These are phyloP conservation scores for Stemphylium vesicarium DNA, from an alignment of 2,329 filamentous ascomycete genomes.

Conservation along the genomic window DNA sequence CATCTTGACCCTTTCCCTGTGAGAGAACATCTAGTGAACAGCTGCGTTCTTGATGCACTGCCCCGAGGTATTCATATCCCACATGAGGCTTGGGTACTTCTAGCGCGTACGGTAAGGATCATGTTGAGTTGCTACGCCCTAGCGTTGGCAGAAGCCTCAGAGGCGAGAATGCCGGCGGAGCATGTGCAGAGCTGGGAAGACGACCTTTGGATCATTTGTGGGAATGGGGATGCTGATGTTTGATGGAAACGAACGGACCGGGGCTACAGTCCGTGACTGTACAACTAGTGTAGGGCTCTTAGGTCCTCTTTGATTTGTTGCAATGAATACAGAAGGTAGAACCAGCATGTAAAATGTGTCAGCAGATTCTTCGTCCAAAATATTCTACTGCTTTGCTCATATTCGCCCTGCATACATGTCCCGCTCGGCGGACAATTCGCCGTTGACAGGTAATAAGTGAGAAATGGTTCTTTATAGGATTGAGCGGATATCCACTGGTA, in stretches of 20 bases:
- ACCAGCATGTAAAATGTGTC: too few species aligned
- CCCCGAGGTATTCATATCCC: not conserved
- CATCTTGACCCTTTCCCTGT: not conserved
- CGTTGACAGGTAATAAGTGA: too few species aligned
- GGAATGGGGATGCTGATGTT: not conserved
- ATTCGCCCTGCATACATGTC: too few species aligned
- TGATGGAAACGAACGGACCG: not conserved
- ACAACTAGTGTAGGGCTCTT: too few species aligned
- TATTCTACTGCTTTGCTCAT: too few species aligned
- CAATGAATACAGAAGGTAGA: too few species aligned
- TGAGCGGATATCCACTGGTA: too few species aligned
- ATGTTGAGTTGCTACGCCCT: constrained; percentile 1
- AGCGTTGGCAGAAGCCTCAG: not conserved
- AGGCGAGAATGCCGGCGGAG: not conserved
- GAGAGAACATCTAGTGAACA: not conserved
- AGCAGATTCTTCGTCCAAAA: too few species aligned
- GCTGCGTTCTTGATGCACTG: not conserved
- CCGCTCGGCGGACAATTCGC: too few species aligned
- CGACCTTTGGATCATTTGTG: not conserved
- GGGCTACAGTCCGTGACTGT: too few species aligned
- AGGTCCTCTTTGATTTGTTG: too few species aligned
- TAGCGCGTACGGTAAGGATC: not conserved
- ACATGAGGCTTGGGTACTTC: not conserved
- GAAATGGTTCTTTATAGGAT: too few species aligned
- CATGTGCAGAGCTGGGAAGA: not conserved